phyloP scores from a whole-genome alignment of 2,329 filamentous ascomycete genomes.

The Fusarium torulosum region DNA sequence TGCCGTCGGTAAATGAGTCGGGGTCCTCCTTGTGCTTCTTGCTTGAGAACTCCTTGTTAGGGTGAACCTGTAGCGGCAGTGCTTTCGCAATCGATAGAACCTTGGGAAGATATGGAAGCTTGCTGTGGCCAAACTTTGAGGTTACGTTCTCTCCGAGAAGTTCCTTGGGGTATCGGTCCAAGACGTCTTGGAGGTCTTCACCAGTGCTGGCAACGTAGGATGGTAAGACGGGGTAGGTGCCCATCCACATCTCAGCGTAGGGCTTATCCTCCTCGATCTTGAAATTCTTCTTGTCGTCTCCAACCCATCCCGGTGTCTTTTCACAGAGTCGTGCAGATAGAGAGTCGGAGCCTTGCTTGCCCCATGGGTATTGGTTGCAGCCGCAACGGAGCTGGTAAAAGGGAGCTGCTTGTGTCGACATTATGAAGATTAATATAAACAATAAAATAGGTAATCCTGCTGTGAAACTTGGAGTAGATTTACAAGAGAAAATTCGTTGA shows the following conservation, averaged over 20 bases:
- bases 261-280: constrained; percentile 71
- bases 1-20: constrained; percentile 75
- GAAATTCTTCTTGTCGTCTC: constrained; percentile 58
- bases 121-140: constrained; percentile 68
- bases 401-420: constrained; percentile 43
- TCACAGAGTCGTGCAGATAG: constrained; percentile 74
- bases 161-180: constrained; percentile 71
- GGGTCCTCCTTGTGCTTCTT: constrained; percentile 75
- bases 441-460: not conserved
- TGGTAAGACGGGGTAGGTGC: constrained; percentile 78
- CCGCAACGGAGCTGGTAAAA: constrained; percentile 62
- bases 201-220: constrained; percentile 72
- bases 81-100: constrained; percentile 82
- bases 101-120: constrained; percentile 81
- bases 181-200: constrained; percentile 72
- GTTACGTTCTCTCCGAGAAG: constrained; percentile 73
- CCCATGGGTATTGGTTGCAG: constrained; percentile 76
- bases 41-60: constrained; percentile 74
- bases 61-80: constrained; percentile 80
- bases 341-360: constrained; percentile 74
- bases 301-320: constrained; percentile 67
- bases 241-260: constrained; percentile 81
- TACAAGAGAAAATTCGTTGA: not conserved
- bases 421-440: constrained; percentile 4
- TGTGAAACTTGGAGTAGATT: not conserved